phyloP scores from a whole-genome alignment of 106 monocot species.

The Amphibolis antarctica region DNA sequence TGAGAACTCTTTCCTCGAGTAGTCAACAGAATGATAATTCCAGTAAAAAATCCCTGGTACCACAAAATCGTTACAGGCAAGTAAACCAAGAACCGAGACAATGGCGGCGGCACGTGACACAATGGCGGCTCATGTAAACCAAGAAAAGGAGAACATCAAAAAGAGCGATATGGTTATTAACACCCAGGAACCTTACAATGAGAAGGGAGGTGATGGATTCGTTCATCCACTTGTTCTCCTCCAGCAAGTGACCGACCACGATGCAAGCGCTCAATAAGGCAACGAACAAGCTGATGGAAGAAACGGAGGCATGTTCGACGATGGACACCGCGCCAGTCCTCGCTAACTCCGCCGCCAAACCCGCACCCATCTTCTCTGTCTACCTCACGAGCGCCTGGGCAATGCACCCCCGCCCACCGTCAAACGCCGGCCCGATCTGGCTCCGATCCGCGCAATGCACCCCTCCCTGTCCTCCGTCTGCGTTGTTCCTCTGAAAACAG shows the following conservation, averaged over 20 bases:
- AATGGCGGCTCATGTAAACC: too few species aligned
- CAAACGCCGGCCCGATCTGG: too few species aligned
- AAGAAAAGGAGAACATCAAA: too few species aligned
- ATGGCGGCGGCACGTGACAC: too few species aligned
- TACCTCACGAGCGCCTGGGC: too few species aligned
- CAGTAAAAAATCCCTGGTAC: slow-evolving; percentile 71
- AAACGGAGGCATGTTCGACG: slow-evolving; percentile 69
- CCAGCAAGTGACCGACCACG: slow-evolving; percentile 84
- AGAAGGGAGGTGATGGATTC: slow-evolving; percentile 87
- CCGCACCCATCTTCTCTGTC: slow-evolving; percentile 11
- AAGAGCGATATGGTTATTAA: not conserved
- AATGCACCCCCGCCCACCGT: too few species aligned
- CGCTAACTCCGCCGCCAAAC: slow-evolving; percentile 22
- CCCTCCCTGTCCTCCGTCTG: too few species aligned
- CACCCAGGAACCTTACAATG: slow-evolving; percentile 32
- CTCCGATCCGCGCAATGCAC: too few species aligned
- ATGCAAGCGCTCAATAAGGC: slow-evolving; percentile 80
- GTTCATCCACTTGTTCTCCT: slow-evolving; percentile 93
- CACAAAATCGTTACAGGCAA: not conserved
- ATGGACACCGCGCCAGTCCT: slow-evolving; percentile 30
- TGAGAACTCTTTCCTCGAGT: slow-evolving; percentile 83
- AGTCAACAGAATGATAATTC: slow-evolving; percentile 58
- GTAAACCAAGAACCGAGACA: not conserved
- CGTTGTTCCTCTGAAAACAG: too few species aligned
- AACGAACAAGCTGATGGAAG: slow-evolving; percentile 69